phyloP scores from a whole-genome alignment of 2,329 filamentous ascomycete species.

The Xylaria digitata region DNA sequence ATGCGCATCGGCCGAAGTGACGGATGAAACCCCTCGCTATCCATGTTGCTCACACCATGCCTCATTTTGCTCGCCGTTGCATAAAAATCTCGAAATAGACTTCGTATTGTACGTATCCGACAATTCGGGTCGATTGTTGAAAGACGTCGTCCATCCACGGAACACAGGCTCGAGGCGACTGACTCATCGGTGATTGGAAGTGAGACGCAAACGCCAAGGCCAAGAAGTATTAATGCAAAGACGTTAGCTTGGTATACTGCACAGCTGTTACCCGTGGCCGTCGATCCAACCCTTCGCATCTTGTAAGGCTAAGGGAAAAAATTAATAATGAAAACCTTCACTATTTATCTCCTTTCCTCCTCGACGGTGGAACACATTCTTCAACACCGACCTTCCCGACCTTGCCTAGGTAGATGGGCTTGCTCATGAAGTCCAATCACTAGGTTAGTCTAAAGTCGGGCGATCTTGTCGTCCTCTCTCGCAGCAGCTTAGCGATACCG shows the following conservation, averaged over 20 bases:
- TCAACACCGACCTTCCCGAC: background rate
- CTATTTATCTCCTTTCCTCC: background rate
- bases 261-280: background rate
- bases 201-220: slow-evolving; percentile 19
- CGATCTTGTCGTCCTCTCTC: slow-evolving; percentile 8
- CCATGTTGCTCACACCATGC: background rate
- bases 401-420: background rate
- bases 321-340: background rate
- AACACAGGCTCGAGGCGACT: background rate
- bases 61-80: slow-evolving; percentile 4
- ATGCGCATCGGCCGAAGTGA: slow-evolving; percentile 28
- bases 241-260: background rate
- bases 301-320: background rate
- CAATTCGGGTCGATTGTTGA: background rate
- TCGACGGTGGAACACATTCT: background rate
- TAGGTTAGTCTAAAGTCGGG: background rate
- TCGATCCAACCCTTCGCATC: background rate
- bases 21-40: slow-evolving; percentile 16
- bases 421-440: slow-evolving; percentile 4
- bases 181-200: slow-evolving; percentile 5
- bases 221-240: slow-evolving; percentile 6
- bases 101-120: slow-evolving; percentile 11
- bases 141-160: background rate
- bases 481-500: slow-evolving; percentile 30
- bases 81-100: background rate